Evolutionary conservation across 306 rosid genomes (phyloP), one percentile per base, ranked within the genome.

Genomic region (Pueraria montana): DNA sequence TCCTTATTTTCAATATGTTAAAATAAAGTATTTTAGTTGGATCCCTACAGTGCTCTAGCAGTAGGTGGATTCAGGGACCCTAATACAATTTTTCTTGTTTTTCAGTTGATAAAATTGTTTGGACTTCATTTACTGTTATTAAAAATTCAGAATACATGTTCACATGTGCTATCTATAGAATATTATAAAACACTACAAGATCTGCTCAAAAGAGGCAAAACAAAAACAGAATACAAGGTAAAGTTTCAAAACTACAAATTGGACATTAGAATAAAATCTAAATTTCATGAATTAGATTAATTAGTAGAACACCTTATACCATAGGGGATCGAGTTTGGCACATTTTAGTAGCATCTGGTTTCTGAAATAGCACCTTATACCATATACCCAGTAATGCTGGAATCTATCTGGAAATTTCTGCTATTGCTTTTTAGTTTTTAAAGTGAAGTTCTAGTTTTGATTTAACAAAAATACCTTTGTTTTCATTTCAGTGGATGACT

Each of bases 401-500:
- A 49, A 70, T 46, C 34, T 36, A 17, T 30, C 17, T 21, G 18
- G 43, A 58, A 30, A 32, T 36, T 53, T 36, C 1, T 26, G 67
- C 45, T 42, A 72, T 65, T 71, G 14, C 23, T 26, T 70, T 68
- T 16, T 3, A 17, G 17, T 67, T 67, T 21, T 36, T 67, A 4
- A 12, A 21, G 18, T 69, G 16, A 69, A 43, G 18, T 40, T 65
- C 23, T 55, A 11, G 27, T 26, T 21, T 70, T 65, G 61, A 69
- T 76, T 72, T 79, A 48, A 59, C 53, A 49, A 67, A 56, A 59
- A 79, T 30, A n/a, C 56, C 77, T 61, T 64, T 40, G 10, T 78
- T 72, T 85, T 36, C 6, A 49, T 91, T 86, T 82, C 97, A 89
- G 97, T 92, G 87, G 99, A 92, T 88, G 99, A 96, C 89, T 96